Conservation (phyloP, 139 green algal genomes). For the Coccomyxa sp. region DNA sequence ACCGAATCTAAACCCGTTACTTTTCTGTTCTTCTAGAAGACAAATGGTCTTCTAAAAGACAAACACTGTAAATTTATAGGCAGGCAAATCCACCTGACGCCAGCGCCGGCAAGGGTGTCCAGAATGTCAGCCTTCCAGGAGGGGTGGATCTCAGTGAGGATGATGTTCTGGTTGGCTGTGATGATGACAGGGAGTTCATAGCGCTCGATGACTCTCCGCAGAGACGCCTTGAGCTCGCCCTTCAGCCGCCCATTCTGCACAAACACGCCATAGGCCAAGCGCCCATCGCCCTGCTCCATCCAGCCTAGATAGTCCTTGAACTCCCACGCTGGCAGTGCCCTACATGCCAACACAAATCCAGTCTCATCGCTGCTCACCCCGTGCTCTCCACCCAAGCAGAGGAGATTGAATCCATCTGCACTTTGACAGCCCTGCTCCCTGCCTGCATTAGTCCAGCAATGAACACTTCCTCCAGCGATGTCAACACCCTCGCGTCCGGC, state of each 20-base stretch:
- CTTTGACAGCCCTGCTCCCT: too few relatives aligned
- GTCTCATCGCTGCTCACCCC: slow-evolving; percentile 36
- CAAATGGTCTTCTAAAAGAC: too few relatives aligned
- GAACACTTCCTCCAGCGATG: too few relatives aligned
- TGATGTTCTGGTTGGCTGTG: slow-evolving; percentile 90
- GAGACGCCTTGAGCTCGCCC: slow-evolving; percentile 81
- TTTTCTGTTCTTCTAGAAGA: too few relatives aligned
- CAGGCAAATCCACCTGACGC: slow-evolving; percentile 10
- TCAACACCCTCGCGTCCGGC: too few relatives aligned
- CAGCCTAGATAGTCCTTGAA: slow-evolving; percentile 96
- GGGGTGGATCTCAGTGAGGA: slow-evolving; percentile 87
- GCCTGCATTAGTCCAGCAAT: too few relatives aligned
- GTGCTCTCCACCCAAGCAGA: background rate
- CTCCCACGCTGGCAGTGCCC: slow-evolving; percentile 89
- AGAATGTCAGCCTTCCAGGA: slow-evolving; percentile 80
- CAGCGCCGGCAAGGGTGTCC: slow-evolving; percentile 42
- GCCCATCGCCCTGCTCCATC: slow-evolving; percentile 90
- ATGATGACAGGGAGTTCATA: slow-evolving; percentile 69
- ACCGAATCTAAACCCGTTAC: too few relatives aligned
- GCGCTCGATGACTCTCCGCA: slow-evolving; percentile 78
- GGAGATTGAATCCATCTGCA: background rate
- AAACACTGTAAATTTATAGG: background rate
- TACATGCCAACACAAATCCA: slow-evolving; percentile 33
- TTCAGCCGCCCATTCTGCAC: slow-evolving; percentile 83
- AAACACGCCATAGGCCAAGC: slow-evolving; percentile 89